Conservation (phyloP, 2,329 filamentous ascomycete genomes). For the Hymenoscyphus salicellus region DNA sequence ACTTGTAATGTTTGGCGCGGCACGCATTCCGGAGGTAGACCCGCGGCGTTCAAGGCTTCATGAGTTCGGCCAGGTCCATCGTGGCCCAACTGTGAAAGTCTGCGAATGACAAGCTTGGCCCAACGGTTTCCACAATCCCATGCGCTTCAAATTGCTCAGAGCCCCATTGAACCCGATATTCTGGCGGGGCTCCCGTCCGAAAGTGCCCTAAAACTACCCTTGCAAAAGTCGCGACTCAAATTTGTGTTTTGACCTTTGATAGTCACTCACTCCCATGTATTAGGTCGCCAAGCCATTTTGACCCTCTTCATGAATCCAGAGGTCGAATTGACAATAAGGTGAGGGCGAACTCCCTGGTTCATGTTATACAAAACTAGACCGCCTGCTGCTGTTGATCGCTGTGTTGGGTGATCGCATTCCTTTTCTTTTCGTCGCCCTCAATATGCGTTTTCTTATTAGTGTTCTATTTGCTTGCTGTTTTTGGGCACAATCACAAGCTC, state of each 20-base stretch:
- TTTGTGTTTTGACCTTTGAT: slow-evolving; percentile 2
- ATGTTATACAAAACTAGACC: neutral
- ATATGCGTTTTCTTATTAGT: neutral
- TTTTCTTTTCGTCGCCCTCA: neutral
- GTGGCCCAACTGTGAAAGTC: neutral
- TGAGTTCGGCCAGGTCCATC: neutral
- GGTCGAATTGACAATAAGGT: neutral
- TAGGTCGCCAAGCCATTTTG: neutral
- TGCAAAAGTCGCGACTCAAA: neutral
- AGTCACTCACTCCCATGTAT: neutral
- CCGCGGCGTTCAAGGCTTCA: neutral
- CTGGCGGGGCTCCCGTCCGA: neutral
- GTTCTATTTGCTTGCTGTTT: neutral
- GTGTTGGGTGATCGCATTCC: neutral
- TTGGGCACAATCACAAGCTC: neutral
- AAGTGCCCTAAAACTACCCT: neutral
- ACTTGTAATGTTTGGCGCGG: neutral
- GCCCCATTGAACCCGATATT: no score
- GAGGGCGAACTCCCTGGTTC: neutral
- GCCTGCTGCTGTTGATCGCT: neutral
- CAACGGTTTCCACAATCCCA: neutral
- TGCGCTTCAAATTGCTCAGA: neutral
- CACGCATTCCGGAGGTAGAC: neutral
- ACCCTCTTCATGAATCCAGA: neutral
- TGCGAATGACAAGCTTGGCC: neutral